Percentiles rank a stretch among this genome's conserved stretches.
Evolutionary conservation across 2,329 filamentous ascomycete genomes (phyloP).

Genomic region (Ascochyta rabiei): DNA sequence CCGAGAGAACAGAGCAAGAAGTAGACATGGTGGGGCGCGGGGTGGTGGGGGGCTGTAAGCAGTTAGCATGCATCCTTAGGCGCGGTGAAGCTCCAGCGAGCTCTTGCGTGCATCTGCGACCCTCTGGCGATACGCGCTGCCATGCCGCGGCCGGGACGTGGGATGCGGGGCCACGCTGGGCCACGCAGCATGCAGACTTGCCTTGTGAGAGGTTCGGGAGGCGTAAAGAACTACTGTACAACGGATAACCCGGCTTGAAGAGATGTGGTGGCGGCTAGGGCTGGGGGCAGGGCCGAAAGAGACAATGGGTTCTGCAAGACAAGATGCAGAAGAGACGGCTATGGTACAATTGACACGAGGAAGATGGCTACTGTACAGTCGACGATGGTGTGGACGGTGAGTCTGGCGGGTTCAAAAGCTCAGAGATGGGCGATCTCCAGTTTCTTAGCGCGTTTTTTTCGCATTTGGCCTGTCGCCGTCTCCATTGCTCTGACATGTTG

Average conservation of each 20-base stretch:
- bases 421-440: conserved; percentile 5
- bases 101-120: conserved; percentile 5
- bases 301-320: conserved; percentile 37
- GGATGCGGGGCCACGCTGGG: neutral
- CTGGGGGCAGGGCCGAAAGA: conserved; percentile 40
- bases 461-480: neutral
- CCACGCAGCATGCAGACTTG: conserved; percentile 1
- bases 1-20: conserved; percentile 41
- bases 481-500: neutral
- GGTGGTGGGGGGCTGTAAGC: conserved; percentile 29
- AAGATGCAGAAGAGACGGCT: conserved; percentile 29
- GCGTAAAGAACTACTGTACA: conserved; percentile 17
- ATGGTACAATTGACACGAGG: conserved; percentile 32
- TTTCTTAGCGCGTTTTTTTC: conserved; percentile 10
- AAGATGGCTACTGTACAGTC: conserved; percentile 13
- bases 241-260: conserved; percentile 1
- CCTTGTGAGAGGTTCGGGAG: neutral
- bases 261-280: conserved; percentile 14
- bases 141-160: conserved; percentile 1
- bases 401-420: conserved; percentile 2
- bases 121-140: conserved; percentile 4
- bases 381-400: conserved; percentile 12
- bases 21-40: conserved; percentile 34
- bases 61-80: conserved; percentile 12
- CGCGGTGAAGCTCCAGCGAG: conserved; percentile 17